Base-by-base conservation (phyloP, 176 grass and related monocot species). In the Zoysia pacifica region DNA sequence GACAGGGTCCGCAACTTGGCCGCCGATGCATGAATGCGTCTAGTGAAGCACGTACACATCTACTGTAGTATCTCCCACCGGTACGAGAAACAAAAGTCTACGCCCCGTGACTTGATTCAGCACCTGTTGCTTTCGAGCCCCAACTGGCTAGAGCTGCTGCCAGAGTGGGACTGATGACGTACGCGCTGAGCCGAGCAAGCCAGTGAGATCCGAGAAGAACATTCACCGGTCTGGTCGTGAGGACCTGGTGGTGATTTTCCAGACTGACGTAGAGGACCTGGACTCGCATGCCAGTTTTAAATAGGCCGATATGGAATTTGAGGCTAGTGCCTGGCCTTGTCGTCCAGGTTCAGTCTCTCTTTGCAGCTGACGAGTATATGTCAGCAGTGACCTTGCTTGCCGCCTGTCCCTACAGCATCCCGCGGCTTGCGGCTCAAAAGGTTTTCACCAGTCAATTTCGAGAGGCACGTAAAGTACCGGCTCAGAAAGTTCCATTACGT, bases 1-100 rank as follows among this genome's bases (percentile, higher is more conserved):
- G 50, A 52, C 50, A 52, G 12, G 50, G 11, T 14, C 50, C 12
- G 1, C 50, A 52, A 52, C 50, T 14, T 52, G 50, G 50, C 1
- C 50, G 50, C 50, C 11, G 50, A 10, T 3, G 50, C 50, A 52
- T 52, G 50, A 52, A 52, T 52, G 50, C 50, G 28, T 28, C 28
- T 28, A 28, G 28, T 28, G 28, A 0, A 28, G 28, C 28, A 28
- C 28, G 28, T 28, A 14, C 50, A 52, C 50, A 52, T 14, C 12
- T 50, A 2, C 9, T 4, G 11, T 13, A 14, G 2, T 52, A 51
- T 9, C 28, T 51, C 11, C 59, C 1, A 4, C 4, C 5, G 7
- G 50, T 46, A 65, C 13, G 80, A 75, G 71, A 75, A 14, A 48
- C 13, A 70, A 12, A 39, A 75, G 49, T 39, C 39, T 28, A 48